Base-by-base conservation (phyloP, 371 early-diverging fungal species). In the Dinochytrium kinnereticum region DNA sequence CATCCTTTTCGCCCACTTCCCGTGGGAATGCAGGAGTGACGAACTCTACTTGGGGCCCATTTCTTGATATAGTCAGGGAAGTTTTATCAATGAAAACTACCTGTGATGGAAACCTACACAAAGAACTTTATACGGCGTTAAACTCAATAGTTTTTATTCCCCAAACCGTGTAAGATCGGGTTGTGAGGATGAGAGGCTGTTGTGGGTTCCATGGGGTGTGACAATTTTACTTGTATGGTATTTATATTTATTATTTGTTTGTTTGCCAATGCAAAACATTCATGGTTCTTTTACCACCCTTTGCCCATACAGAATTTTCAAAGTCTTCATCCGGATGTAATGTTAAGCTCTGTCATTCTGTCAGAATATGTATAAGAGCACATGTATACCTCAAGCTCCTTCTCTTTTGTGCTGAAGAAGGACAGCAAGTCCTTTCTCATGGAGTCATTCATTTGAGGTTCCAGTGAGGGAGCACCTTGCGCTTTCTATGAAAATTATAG, bases 21-120 rank as follows among this genome's bases (percentile, higher is more conserved):
- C 26, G 10, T 13, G 92, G 92, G 73, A 92, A 83, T 15, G 91
- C 90, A 17, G 93, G 93, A 68, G 84, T 78, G 33, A 88, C 88
- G 68, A 88, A 91, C 64, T 93, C 93, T 31, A 90, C 86, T 64
- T 82, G 82, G 24, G 82, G 82, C 36, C 82, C 82, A 72, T 82
- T 83, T 38, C 82, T 81, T 53, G 28, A 0, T 50, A 50, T 2
- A 49, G 2, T 31, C 7, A 44, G 1, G 30, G 21, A 13, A 51
- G 31, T 28, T 61, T 34, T 33, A 61, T 7, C 28, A 37, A 3
- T 34, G 5, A 3, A 61, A 34, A 69, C 1, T 36, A 80, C 82
- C 84, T 71, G 39, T 84, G 84, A 44, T 84, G 84, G 68, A 84
- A 84, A 19, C 77, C 78, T 26, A 81, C 84, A 49, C 77, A 78